Base-by-base conservation (phyloP, 345 rosid species). In the Eucalyptus camaldulensis region DNA sequence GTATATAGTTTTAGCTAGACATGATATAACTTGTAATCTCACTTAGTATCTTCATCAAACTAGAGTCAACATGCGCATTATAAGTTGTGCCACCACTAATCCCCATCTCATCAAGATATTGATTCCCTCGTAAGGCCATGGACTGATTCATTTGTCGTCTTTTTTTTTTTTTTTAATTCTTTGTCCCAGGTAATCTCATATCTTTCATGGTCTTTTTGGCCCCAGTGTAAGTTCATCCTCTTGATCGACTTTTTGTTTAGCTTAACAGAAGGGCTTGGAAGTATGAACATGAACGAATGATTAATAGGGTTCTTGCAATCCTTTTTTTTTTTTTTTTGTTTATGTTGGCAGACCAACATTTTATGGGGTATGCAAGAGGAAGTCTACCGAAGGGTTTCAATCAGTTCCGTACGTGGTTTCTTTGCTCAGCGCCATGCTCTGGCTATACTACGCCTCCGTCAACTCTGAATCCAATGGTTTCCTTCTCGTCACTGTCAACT, bases 401-500 rank as follows among this genome's bases (percentile, higher is more conserved):
- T 95, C 95, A 22, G 22, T 96, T 45, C 98, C 98, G 10, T 96
- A 96, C n/a, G 92, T 94, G 40, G 94, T 90, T 29, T 94, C 94
- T 24, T 90, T 92, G 29, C 89, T 94, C 54, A 94, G 97, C 88
- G 91, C 95, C 10, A 90, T 91, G 92, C 92, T 94, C n/a, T 96
- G 98, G 98, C 87, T 95, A 33, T 94, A 94, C 92, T 96, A 95
- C 33, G 94, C 95, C 25, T 89, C 92, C 89, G 51, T 94, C 24
- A 97, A 98, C 69, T 86, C 87, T 54, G 83, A 76, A 8, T 40
- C 83, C 83, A 89, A 92, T 69, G 96, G 95, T 47, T 87, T 95
- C 85, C 98, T 98, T 76, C 94, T 98, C 67, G 87, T 96, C 92
- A 97, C 99, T 89, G 96, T 97, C 88, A 98, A 98, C 93, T 88